Percentiles rank a stretch among this genome's conserved stretches.
Evolutionary conservation across 2,329 filamentous ascomycete genomes (phyloP).

Genomic region (Ampelomyces quisqualis): DNA sequence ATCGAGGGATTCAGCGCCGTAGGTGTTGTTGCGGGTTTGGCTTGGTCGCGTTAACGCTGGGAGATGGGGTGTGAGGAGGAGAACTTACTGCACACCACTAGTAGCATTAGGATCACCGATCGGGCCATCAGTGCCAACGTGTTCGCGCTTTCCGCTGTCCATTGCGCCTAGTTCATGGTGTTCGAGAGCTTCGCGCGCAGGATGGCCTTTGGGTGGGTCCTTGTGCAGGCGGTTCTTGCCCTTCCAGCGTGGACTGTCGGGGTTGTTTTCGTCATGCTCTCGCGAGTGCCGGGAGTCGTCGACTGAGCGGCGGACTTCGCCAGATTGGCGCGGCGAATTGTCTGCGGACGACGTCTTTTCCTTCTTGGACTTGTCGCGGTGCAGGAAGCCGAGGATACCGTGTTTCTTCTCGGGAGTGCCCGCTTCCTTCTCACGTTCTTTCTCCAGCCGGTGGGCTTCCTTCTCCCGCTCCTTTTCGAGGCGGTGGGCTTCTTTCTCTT

Average conservation of each 20-base stretch:
- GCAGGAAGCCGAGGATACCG: slow-evolving; percentile 43
- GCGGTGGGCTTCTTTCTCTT: slow-evolving; percentile 4
- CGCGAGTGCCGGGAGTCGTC: slow-evolving; percentile 24
- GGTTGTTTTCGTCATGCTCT: slow-evolving; percentile 25
- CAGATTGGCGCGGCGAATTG: slow-evolving; percentile 19
- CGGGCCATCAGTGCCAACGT: slow-evolving; percentile 35
- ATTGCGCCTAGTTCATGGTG: slow-evolving; percentile 16
- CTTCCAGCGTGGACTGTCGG: slow-evolving; percentile 22
- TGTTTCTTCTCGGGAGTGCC: slow-evolving; percentile 42
- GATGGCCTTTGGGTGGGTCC: slow-evolving; percentile 43
- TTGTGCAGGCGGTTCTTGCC: slow-evolving; percentile 45
- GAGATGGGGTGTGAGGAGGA: background rate
- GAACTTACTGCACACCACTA: slow-evolving; percentile 33
- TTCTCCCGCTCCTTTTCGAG: slow-evolving; percentile 21
- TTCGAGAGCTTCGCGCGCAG: slow-evolving; percentile 31
- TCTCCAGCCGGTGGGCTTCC: slow-evolving; percentile 6
- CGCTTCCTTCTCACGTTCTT: slow-evolving; percentile 32
- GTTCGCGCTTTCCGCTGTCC: slow-evolving; percentile 24
- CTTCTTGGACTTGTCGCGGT: slow-evolving; percentile 46
- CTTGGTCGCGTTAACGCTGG: slow-evolving; percentile 5
- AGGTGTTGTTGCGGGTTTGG: slow-evolving; percentile 18
- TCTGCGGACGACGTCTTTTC: slow-evolving; percentile 20
- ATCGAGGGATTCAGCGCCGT: slow-evolving; percentile 22
- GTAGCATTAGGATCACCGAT: slow-evolving; percentile 30
- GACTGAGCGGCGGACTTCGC: slow-evolving; percentile 3